Percentiles rank a stretch among this genome's conserved stretches.
These are phyloP conservation scores for Lithocarpus polystachyus DNA, from an alignment of 306 rosid genomes.

Conservation along the genomic window DNA sequence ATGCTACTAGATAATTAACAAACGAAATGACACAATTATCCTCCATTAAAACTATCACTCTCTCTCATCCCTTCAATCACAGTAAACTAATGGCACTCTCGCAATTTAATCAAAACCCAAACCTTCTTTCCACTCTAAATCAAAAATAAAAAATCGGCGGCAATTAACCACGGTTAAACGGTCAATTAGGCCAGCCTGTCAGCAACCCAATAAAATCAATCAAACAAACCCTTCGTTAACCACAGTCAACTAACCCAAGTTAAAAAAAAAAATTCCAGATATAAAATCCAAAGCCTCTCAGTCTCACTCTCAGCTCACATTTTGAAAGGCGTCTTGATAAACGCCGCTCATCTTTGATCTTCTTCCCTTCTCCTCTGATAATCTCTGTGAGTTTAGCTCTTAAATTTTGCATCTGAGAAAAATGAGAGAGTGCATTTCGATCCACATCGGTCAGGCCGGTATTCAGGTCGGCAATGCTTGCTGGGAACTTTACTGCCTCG, in stretches of 20 bases:
- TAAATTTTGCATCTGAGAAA: conserved; percentile 11
- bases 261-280: conserved; percentile 23
- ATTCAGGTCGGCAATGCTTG: conserved; percentile 84
- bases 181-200: conserved; percentile 27
- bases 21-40: neutral
- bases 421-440: conserved; percentile 87
- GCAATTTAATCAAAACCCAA: neutral
- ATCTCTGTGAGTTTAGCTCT: neutral
- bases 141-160: conserved; percentile 20
- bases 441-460: conserved; percentile 89
- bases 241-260: conserved; percentile 41
- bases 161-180: neutral
- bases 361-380: neutral
- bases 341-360: conserved; percentile 36
- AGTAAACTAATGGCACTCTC: neutral
- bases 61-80: neutral
- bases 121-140: neutral
- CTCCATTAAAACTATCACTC: neutral
- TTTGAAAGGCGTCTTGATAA: conserved; percentile 67
- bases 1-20: neutral
- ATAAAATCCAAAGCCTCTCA: conserved; percentile 22
- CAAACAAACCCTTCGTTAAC: conserved; percentile 23
- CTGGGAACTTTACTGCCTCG: conserved; percentile 88
- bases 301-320: neutral
- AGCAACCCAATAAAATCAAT: neutral